These are phyloP conservation scores for Zasmidium cellare DNA, from an alignment of 2,329 filamentous ascomycete species.

Conservation along the genomic window DNA sequence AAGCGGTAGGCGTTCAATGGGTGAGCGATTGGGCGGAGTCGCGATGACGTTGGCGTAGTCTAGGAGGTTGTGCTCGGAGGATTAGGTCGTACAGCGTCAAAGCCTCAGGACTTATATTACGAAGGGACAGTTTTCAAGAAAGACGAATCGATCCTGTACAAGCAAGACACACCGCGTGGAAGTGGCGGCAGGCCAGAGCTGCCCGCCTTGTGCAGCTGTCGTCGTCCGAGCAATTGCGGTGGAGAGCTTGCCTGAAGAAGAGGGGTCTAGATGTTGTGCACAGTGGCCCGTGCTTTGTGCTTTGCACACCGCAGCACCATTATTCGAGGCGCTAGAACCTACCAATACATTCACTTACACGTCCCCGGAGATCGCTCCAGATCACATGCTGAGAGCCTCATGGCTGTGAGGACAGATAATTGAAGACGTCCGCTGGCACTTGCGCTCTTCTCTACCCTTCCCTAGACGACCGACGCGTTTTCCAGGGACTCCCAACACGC, in stretches of 20 bases:
- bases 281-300: not conserved
- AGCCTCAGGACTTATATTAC: too few relatives aligned
- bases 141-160: not conserved
- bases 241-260: not conserved
- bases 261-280: not conserved
- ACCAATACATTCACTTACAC: not conserved
- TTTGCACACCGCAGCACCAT: too few relatives aligned
- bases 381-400: not conserved
- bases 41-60: not conserved
- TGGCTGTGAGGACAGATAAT: too few relatives aligned
- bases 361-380: not conserved
- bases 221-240: not conserved
- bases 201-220: not conserved
- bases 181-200: not conserved
- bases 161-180: not conserved
- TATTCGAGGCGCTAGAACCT: not conserved
- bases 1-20: too few relatives aligned
- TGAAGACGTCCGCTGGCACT: too few relatives aligned
- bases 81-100: too few relatives aligned
- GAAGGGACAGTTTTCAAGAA: not conserved
- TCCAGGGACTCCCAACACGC: too few relatives aligned
- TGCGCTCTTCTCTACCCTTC: too few relatives aligned
- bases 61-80: not conserved
- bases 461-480: too few relatives aligned
- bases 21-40: too few relatives aligned